Percentiles rank a stretch among this genome's conserved stretches.
These are phyloP conservation scores for Amorphotheca resinae DNA, from an alignment of 495 filamentous ascomycete genomes.

Conservation along the genomic window DNA sequence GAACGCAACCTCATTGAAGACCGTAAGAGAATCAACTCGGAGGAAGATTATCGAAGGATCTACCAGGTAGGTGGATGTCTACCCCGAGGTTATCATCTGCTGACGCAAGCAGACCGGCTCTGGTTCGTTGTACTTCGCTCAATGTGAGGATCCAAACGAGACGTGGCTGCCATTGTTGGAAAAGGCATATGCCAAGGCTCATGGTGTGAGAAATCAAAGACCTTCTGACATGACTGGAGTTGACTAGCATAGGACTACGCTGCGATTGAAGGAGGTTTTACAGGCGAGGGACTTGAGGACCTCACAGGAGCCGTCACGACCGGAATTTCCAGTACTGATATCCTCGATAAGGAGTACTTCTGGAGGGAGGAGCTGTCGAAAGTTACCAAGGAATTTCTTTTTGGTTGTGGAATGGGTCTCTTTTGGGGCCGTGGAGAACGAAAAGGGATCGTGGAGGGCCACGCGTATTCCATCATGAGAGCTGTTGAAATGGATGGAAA, in stretches of 20 bases:
- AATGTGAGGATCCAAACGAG: constrained; percentile 74
- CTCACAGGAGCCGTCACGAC: constrained; percentile 83
- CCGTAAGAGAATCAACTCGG: constrained; percentile 52
- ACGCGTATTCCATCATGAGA: constrained; percentile 82
- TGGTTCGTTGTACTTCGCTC: constrained; percentile 71
- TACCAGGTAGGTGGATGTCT: constrained; percentile 36
- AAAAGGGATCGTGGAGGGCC: constrained; percentile 64
- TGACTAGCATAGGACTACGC: constrained; percentile 61
- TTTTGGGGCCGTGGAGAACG: constrained; percentile 46
- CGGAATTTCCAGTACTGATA: constrained; percentile 63
- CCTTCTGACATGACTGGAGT: too few species aligned
- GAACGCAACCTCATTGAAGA: constrained; percentile 62
- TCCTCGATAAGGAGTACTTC: constrained; percentile 76
- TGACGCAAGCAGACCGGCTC: constrained; percentile 35
- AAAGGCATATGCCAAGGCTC: constrained; percentile 91
- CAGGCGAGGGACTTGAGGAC: constrained; percentile 83
- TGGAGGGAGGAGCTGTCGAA: constrained; percentile 77
- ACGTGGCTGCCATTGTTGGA: constrained; percentile 89
- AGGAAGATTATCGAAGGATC: constrained; percentile 62
- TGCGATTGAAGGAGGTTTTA: constrained; percentile 74
- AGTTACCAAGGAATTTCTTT: constrained; percentile 77
- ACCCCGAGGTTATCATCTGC: neutral
- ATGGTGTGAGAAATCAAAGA: constrained; percentile 40
- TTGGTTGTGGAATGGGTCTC: constrained; percentile 62
- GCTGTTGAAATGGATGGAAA: constrained; percentile 67